A percentile compares a stretch with the other conserved stretches of the same genome.
Evolutionary conservation across 441 rosid species (phyloP).

Genomic region (Adansonia rubrostipa): DNA sequence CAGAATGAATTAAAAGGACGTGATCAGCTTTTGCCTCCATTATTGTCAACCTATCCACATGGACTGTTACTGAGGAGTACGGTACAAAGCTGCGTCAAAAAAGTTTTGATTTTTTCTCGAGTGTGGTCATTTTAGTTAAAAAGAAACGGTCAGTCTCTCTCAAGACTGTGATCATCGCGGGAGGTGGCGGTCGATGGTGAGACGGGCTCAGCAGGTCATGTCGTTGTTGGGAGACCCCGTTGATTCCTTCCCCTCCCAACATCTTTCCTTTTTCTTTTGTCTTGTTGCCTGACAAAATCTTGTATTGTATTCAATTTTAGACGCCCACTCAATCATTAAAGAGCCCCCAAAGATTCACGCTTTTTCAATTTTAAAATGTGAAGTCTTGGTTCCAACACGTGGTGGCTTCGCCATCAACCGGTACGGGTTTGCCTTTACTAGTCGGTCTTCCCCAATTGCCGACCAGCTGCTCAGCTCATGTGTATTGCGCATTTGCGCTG

Average conservation of each 20-base stretch:
- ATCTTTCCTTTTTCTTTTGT: background rate
- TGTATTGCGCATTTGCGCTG: slow-evolving; percentile 13
- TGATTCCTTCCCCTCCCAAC: background rate
- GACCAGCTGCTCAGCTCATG: slow-evolving; percentile 19
- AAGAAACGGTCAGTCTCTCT: background rate
- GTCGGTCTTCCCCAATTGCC: background rate
- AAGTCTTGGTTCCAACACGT: background rate
- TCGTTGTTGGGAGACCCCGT: slow-evolving; percentile 23
- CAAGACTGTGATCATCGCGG: background rate
- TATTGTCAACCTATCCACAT: background rate
- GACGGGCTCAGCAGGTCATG: slow-evolving; percentile 34
- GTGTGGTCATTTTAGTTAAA: background rate
- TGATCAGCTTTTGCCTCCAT: background rate
- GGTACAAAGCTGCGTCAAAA: background rate
- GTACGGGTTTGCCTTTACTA: background rate
- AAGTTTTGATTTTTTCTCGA: background rate
- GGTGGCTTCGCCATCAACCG: background rate
- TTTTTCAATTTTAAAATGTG: slow-evolving; percentile 12
- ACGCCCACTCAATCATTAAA: slow-evolving; percentile 31
- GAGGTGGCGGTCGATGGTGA: slow-evolving; percentile 24
- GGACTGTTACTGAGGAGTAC: background rate
- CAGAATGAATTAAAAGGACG: background rate
- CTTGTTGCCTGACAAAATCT: background rate
- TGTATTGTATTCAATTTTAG: background rate
- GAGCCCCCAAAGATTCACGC: background rate